Evolutionary conservation across 2,329 filamentous ascomycete species (phyloP).

Genomic region (Aquanectria penicillioides): DNA sequence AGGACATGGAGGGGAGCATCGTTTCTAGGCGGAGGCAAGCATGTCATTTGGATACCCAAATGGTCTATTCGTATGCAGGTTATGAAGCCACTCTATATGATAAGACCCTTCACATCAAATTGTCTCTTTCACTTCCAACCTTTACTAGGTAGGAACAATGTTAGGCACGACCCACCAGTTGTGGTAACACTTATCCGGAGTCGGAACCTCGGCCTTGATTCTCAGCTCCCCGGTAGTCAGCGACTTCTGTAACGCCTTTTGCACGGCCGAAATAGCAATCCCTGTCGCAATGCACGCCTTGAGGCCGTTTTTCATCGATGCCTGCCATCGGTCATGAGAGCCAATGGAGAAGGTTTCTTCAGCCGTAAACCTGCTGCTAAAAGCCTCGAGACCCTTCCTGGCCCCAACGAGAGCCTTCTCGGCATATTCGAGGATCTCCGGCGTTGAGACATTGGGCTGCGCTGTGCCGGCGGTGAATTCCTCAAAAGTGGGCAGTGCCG

Average conservation of each 20-base stretch:
- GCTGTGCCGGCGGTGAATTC: conserved; percentile 62
- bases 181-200: conserved; percentile 65
- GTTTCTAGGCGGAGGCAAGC: conserved; percentile 9
- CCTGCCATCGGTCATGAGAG: conserved; percentile 70
- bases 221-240: conserved; percentile 44
- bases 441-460: conserved; percentile 51
- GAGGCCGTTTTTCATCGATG: conserved; percentile 67
- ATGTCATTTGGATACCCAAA: conserved; percentile 42
- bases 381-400: conserved; percentile 64
- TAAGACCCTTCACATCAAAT: not conserved
- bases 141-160: conserved; percentile 42
- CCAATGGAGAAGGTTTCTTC: conserved; percentile 65
- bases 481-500: conserved; percentile 72
- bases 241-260: conserved; percentile 61
- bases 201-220: conserved; percentile 63
- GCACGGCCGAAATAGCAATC: conserved; percentile 69
- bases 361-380: conserved; percentile 61
- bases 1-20: conserved; percentile 2
- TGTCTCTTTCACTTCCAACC: not conserved
- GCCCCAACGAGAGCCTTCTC: conserved; percentile 58
- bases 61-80: conserved; percentile 21
- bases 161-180: conserved; percentile 73
- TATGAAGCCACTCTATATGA: conserved; percentile 32
- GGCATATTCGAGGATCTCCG: conserved; percentile 56
- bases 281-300: conserved; percentile 77